These are phyloP conservation scores for Hippophae tibetana DNA, from an alignment of 306 rosid species.

Conservation along the genomic window DNA sequence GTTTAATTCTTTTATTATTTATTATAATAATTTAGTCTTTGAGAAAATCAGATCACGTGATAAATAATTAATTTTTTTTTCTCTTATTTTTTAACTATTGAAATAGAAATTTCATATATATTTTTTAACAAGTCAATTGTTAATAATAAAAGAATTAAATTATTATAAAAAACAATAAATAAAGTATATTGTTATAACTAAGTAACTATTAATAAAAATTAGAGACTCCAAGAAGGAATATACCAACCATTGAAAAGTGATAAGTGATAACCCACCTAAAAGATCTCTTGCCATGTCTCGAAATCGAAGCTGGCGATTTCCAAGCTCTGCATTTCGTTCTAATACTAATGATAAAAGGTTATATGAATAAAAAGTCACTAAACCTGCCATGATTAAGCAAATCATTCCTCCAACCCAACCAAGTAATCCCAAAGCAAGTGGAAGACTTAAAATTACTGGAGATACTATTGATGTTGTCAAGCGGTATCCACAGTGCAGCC, in stretches of 20 bases:
- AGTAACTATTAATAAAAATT: no score
- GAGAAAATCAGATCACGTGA: no score
- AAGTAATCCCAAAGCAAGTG: conserved; percentile 43
- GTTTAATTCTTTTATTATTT: no score
- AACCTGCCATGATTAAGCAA: conserved; percentile 35
- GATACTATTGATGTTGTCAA: conserved; percentile 72
- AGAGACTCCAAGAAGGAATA: not conserved
- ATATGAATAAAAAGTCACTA: conserved; percentile 67
- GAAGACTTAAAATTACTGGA: conserved; percentile 59
- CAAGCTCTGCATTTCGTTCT: conserved; percentile 60
- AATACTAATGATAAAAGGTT: conserved; percentile 58
- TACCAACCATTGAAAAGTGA: not conserved
- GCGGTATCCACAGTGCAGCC: conserved; percentile 85
- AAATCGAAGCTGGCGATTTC: conserved; percentile 62
- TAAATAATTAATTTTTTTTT: no score
- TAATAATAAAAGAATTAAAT: no score
- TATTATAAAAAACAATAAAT: no score
- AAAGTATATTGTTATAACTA: no score
- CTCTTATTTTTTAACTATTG: no score
- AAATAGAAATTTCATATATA: no score
- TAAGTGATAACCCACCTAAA: conserved; percentile 31
- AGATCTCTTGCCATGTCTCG: conserved; percentile 61
- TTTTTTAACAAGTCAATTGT: no score
- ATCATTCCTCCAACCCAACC: conserved; percentile 81
- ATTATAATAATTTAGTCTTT: no score